These are phyloP conservation scores for Citrus australasica DNA, from an alignment of 345 rosid genomes.

Conservation along the genomic window DNA sequence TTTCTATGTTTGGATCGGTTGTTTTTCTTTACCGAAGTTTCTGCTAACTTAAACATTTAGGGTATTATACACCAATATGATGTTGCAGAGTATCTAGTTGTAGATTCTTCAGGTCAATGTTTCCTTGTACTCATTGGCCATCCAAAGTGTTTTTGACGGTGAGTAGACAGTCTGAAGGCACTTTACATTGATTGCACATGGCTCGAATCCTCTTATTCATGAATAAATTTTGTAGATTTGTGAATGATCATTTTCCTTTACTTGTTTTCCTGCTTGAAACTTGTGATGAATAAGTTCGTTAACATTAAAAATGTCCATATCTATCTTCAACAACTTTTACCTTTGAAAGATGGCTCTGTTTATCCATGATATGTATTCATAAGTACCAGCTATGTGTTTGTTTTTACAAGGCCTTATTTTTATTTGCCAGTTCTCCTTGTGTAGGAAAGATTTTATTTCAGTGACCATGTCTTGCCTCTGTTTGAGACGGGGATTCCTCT, in stretches of 20 bases:
- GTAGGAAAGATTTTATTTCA: slow-evolving; percentile 97
- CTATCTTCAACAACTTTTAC: neutral
- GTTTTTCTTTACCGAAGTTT: neutral
- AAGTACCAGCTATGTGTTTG: neutral
- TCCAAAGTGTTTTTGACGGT: neutral
- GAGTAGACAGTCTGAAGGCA: neutral
- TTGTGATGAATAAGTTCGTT: neutral
- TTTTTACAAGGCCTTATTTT: neutral
- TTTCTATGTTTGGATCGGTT: neutral
- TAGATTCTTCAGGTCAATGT: neutral
- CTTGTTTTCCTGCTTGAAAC: neutral
- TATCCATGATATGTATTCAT: neutral
- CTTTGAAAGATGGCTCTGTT: neutral
- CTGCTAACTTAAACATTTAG: neutral
- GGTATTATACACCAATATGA: neutral
- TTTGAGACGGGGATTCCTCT: slow-evolving; percentile 97
- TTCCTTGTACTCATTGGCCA: neutral
- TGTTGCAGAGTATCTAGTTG: neutral
- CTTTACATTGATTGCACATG: neutral
- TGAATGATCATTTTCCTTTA: neutral
- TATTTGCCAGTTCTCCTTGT: slow-evolving; percentile 7
- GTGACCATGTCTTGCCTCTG: slow-evolving; percentile 92
- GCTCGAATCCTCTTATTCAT: neutral
- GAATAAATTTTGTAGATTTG: neutral
- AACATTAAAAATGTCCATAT: neutral